Evolutionary conservation across 2,329 filamentous ascomycete genomes (phyloP), one percentile per base, ranked within the genome.

Genomic region (Sphaerulina vaccinii): DNA sequence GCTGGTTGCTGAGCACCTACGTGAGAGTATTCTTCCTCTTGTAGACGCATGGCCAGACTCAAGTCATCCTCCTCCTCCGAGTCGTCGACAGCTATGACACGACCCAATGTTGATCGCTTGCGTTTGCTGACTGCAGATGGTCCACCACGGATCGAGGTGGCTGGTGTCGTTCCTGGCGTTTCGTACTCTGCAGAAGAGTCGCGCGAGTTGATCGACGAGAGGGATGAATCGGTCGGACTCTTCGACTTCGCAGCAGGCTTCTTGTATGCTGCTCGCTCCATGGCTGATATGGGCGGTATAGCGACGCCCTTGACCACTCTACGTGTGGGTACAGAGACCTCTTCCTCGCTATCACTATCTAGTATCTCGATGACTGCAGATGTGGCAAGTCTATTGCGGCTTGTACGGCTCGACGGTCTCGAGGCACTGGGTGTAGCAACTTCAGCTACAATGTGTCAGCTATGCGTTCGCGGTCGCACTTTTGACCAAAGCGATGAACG

Each of bases 111-210:
- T 33, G 65, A 66, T 39, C 64, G 61, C 61, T 70, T 71, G 48
- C 68, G 65, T 54, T 64, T 69, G 58, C 36, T 41, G 13, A 29
- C 37, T 10, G 24, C 52, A 3, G 11, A 62, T 0, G 56, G 40
- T 45, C 62, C 63, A 43, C 68, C 58, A 43, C 49, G 62, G 7
- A 73, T 57, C 7, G 74, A 74, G 19, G 73, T 71, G 18, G 72
- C 75, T 3, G 81, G 82, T 8, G 82, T 85, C 15, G 84, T 87
- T 32, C 74, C 79, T 3, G 83, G 83, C 3, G 84, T 87, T 52
- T 81, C 82, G 61, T 78, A 79, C 15, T 75, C 79, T 32, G 73
- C 72, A 9, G 72, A 78, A 5, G 72, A 71, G 48, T 74, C 73
- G 47, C 73, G 59, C 8, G 64, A 59, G 32, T 54, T 55, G 19